Base-by-base conservation (phyloP, 2,329 filamentous ascomycete genomes). In the Aspergillus sp. region DNA sequence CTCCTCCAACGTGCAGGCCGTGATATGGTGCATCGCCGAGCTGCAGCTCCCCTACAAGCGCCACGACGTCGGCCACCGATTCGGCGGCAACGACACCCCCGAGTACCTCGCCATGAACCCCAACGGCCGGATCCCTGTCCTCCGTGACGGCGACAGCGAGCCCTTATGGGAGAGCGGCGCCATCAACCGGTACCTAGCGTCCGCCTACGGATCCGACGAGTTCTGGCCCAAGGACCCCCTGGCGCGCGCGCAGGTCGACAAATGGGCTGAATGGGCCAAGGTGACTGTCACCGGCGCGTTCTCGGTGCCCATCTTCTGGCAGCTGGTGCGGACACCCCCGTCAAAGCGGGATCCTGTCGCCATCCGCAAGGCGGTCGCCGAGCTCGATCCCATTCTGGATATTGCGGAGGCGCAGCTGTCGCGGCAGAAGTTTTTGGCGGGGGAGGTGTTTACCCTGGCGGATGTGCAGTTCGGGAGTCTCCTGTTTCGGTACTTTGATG, bases 231-330 rank as follows among this genome's bases (percentile, higher is more conserved):
- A 30, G 10, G 42, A 45, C 24, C 20, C 20, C 3, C 22, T 4
- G 11, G 13, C 24, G 20, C 42, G 42, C n/a, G 42, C 42, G 20
- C 20, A 32, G 42, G 42, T 45, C 24, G 42, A 45, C 22, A 45
- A 45, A 32, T 45, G 42, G 42, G 42, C 42, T 5, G 42, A 45
- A 45, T 45, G 42, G 42, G 20, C 42, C 17, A 45, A 45, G 17
- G 20, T 45, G 42, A 45, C n/a, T 22, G 16, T 45, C 20, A 19
- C 8, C 7, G n/a, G 6, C 22, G 22, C 19, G 8, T 45, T 45
- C n/a, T 26, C 42, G 42, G 8, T 19, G 42, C 42, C 42, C 17
- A 30, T 45, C 22, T 45, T 45, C 42, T 45, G 42, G 42, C 11
- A 26, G 7, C 11, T 45, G 4, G 42, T 45, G 24, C 19, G 42